phyloP scores from a whole-genome alignment of 805 yeast genomes.

The Zygotorulaspora florentina region DNA sequence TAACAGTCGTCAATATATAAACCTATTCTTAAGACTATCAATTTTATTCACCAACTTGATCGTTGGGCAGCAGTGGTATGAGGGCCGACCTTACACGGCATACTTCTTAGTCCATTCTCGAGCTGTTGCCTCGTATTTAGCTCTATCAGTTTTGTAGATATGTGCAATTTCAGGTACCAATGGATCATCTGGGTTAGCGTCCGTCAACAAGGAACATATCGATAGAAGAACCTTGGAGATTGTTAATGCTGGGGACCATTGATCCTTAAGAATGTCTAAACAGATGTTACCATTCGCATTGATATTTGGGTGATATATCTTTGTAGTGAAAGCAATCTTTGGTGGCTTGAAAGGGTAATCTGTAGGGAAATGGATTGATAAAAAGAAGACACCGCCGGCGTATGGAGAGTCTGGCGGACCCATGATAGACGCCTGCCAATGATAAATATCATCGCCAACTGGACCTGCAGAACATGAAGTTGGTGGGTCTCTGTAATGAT shows the following conservation, averaged over 20 bases:
- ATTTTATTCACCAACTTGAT: no score
- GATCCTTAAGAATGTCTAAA: slow-evolving; percentile 93
- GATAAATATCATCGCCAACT: slow-evolving; percentile 94
- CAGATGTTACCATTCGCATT: slow-evolving; percentile 95
- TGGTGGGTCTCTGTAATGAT: slow-evolving; percentile 79
- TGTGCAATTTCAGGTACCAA: slow-evolving; percentile 98
- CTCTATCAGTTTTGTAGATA: slow-evolving; percentile 87
- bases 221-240: slow-evolving; percentile 92
- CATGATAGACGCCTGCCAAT: slow-evolving; percentile 99
- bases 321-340: slow-evolving; percentile 85
- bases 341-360: slow-evolving; percentile 99
- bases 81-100: slow-evolving; percentile 57
- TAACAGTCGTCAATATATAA: no score
- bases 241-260: slow-evolving; percentile 98
- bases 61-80: background rate
- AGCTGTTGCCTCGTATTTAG: slow-evolving; percentile 94
- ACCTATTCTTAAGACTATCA: no score
- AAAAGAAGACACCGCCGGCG: slow-evolving; percentile 91
- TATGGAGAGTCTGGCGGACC: slow-evolving; percentile 95
- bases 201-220: slow-evolving; percentile 91
- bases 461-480: slow-evolving; percentile 99
- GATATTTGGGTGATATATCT: slow-evolving; percentile 96
- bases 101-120: slow-evolving; percentile 98
- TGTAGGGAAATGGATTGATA: slow-evolving; percentile 96
- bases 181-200: slow-evolving; percentile 99